A percentile compares a stretch with the other conserved stretches of the same genome.
These are phyloP conservation scores for Cephaloascus albidus DNA, from an alignment of 805 yeast species.

Conservation along the genomic window DNA sequence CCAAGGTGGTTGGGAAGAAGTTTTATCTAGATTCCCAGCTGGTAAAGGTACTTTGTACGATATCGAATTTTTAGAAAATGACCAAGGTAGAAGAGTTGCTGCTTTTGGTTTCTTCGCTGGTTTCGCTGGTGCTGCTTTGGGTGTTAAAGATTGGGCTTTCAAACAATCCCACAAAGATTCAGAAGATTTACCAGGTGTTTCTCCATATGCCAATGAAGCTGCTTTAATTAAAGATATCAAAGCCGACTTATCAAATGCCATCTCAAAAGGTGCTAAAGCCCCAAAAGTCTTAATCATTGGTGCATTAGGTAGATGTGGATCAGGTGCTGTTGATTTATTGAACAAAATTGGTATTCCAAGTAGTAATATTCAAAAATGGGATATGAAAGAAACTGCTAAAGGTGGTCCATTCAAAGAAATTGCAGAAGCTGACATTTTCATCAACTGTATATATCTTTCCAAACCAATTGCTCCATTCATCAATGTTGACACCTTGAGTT, in stretches of 20 bases:
- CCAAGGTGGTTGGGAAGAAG: constrained; percentile 97
- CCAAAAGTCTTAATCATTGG: constrained; percentile 90
- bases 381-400: constrained; percentile 88
- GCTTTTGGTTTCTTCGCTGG: constrained; percentile 99
- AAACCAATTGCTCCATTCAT: constrained; percentile 91
- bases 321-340: constrained; percentile 87
- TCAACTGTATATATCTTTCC: constrained; percentile 93
- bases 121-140: constrained; percentile 99
- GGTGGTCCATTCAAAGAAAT: constrained; percentile 98
- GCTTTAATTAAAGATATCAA: constrained; percentile 68
- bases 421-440: constrained; percentile 77
- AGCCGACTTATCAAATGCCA: constrained; percentile 46
- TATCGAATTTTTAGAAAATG: constrained; percentile 89
- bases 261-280: constrained; percentile 47
- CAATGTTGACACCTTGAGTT: constrained; percentile 58
- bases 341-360: constrained; percentile 84
- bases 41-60: constrained; percentile 92
- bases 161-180: constrained; percentile 65
- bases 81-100: constrained; percentile 95
- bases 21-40: constrained; percentile 75
- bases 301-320: constrained; percentile 97
- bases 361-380: constrained; percentile 83
- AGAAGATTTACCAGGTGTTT: constrained; percentile 68
- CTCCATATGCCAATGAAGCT: constrained; percentile 76
- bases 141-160: constrained; percentile 89